These are phyloP conservation scores for Entomortierella parvispora DNA, from an alignment of 192 early-diverging fungal species.

Conservation along the genomic window DNA sequence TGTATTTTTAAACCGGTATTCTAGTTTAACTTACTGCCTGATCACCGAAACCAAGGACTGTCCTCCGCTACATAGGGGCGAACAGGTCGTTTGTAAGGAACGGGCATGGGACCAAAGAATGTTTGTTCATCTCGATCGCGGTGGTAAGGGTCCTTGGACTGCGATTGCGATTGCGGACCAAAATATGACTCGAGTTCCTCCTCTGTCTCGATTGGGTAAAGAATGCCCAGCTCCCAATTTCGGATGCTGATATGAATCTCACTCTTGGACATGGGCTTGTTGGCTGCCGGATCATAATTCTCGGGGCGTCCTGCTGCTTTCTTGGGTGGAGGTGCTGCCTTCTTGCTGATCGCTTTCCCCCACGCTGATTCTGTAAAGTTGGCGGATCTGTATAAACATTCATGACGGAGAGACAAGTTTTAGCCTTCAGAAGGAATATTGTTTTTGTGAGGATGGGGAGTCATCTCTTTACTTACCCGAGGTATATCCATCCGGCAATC, in stretches of 20 bases:
- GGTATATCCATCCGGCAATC: constrained; percentile 39
- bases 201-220: constrained; percentile 26
- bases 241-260: constrained; percentile 25
- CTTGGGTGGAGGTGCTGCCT: background rate
- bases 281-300: background rate
- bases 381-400: constrained; percentile 13
- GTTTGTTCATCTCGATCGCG: constrained; percentile 9
- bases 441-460: no score
- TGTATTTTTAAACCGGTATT: no score
- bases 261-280: background rate
- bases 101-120: constrained; percentile 45
- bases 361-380: constrained; percentile 51
- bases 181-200: constrained; percentile 24
- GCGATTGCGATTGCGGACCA: background rate
- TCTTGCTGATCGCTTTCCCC: constrained; percentile 16
- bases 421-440: background rate
- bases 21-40: no score
- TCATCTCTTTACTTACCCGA: constrained; percentile 27
- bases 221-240: constrained; percentile 45
- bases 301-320: background rate
- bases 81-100: constrained; percentile 35
- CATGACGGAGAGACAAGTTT: background rate
- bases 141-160: background rate
- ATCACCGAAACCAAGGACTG: constrained; percentile 13
- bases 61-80: constrained; percentile 16